phyloP scores from a whole-genome alignment of 2,329 filamentous ascomycete species.

The Aplosporella prunicola region DNA sequence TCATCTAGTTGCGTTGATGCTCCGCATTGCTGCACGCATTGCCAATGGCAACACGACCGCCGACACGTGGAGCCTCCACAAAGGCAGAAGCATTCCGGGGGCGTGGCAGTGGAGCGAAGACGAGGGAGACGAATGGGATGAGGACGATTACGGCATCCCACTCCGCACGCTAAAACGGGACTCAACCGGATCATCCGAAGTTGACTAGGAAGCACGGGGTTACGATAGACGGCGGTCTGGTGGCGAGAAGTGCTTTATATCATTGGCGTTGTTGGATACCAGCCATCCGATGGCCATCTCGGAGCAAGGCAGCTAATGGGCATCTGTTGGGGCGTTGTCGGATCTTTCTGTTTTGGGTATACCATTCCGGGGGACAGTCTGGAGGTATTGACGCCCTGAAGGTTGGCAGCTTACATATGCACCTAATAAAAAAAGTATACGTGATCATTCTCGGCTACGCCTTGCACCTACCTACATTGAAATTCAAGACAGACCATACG shows the following conservation, averaged over 20 bases:
- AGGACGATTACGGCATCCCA: slow-evolving; percentile 50
- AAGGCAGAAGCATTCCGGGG: slow-evolving; percentile 31
- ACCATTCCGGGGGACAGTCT: too few species aligned
- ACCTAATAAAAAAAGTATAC: too few species aligned
- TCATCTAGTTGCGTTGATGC: slow-evolving; percentile 67
- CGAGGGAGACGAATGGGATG: slow-evolving; percentile 39
- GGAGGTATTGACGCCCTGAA: too few species aligned
- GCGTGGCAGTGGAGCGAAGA: slow-evolving; percentile 53
- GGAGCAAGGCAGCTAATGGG: too few species aligned
- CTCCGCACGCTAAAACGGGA: slow-evolving; percentile 19
- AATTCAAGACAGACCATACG: too few species aligned
- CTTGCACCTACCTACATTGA: too few species aligned
- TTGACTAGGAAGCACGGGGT: too few species aligned
- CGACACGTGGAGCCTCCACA: slow-evolving; percentile 25
- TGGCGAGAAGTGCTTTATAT: too few species aligned
- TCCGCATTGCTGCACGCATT: slow-evolving; percentile 71
- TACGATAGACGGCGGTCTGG: too few species aligned
- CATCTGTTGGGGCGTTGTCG: slow-evolving; percentile 1
- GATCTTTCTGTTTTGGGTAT: too few species aligned
- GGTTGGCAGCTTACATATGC: too few species aligned
- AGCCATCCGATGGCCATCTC: neutral
- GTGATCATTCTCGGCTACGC: too few species aligned
- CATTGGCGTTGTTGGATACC: slow-evolving; percentile 3
- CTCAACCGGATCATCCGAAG: slow-evolving; percentile 3
- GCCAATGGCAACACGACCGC: slow-evolving; percentile 37